Base-by-base conservation (phyloP, 176 grass and related monocot genomes). In the Aegilops sharonensis region DNA sequence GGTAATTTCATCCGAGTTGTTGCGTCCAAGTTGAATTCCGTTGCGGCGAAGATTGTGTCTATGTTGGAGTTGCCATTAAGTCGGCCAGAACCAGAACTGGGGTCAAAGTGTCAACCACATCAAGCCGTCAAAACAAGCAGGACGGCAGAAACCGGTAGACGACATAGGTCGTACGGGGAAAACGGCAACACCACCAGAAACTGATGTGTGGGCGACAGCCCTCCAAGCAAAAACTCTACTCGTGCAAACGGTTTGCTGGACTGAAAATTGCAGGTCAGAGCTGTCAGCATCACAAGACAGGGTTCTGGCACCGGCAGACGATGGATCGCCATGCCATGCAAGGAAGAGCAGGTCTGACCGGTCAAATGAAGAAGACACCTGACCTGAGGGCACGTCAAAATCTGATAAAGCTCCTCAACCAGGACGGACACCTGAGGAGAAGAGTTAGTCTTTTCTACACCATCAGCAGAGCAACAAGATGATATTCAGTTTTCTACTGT, bases 261-360 rank as follows among this genome's bases (percentile, higher is more conserved):
- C 42, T 75, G 42, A 35, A 27, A 47, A 47, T 4, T 2, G 30
- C 23, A 35, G 29, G 31, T 14, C 76, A 66, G 57, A 80, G 4
- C 23, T 84, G 39, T 78, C 79, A 15, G 17, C 78, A 13, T 72
- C 78, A 12, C 62, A 42, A 2, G 2, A 11, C 50, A 47, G 12
- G 39, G 12, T 70, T 72, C 45, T 64, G 65, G 79, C 84, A 83
- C 84, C 84, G 74, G 64, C 84, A n/a, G 84, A 90, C n/a, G 74
- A 29, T 43, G 1, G 5, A 83, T 63, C 24, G 50, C 50, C 50
- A 54, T 54, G 10, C 80, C 80, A 11, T 17, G 18, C 65, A 31
- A 32, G 8, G 25, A 43, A 63, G 48, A 54, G 15, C 31, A 24
- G 64, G 17, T 32, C 79, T 83, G 84, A 78, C 84, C 9, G 43